Conservation (phyloP, 2,329 filamentous ascomycete genomes). For the Colletotrichum sp. region DNA sequence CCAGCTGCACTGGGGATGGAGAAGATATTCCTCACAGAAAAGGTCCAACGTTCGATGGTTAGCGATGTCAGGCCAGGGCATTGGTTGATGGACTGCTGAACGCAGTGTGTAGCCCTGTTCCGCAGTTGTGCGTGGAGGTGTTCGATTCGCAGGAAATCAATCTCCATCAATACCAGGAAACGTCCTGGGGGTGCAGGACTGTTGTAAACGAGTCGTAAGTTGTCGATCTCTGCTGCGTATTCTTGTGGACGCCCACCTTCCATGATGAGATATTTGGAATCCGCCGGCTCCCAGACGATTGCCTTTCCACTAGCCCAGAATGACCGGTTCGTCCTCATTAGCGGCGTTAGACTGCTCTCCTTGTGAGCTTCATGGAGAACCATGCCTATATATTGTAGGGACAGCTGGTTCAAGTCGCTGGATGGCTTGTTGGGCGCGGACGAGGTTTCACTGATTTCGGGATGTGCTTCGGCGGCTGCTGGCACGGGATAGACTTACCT, state of each 20-base stretch:
- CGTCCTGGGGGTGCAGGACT: background rate
- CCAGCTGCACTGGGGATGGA: background rate
- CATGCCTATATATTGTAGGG: background rate
- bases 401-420: background rate
- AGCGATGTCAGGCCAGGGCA: background rate
- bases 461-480: background rate
- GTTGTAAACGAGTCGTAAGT: background rate
- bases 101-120: background rate
- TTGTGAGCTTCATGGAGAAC: background rate
- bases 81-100: background rate
- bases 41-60: background rate
- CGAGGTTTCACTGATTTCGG: background rate
- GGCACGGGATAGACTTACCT: background rate
- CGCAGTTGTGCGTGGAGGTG: background rate
- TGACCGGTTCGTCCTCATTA: background rate
- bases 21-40: background rate
- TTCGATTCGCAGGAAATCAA: background rate
- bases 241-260: background rate
- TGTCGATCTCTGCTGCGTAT: background rate
- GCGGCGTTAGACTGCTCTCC: background rate
- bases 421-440: background rate
- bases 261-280: background rate
- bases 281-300: background rate
- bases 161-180: background rate
- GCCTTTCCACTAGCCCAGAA: background rate